phyloP scores from a whole-genome alignment of 371 early-diverging fungal species.

The Mortierella sp. region DNA sequence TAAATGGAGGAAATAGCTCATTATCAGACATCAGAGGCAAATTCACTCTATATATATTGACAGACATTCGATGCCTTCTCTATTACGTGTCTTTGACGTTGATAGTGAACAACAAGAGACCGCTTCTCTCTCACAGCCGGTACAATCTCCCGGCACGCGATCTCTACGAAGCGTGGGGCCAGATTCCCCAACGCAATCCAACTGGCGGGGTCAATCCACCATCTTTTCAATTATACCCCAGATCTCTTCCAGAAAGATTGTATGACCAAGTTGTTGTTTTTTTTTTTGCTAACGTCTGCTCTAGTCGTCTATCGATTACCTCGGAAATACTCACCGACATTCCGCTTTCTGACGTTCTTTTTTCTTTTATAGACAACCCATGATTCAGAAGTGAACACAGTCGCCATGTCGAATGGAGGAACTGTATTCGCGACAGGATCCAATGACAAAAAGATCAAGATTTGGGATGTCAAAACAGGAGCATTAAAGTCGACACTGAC shows the following conservation, averaged over 20 bases:
- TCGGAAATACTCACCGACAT: too few relatives aligned
- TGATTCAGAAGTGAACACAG: constrained; percentile 86
- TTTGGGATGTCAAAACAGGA: constrained; percentile 87
- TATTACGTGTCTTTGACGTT: neutral
- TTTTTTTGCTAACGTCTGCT: neutral
- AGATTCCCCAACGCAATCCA: constrained; percentile 48
- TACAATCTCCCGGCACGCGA: constrained; percentile 41
- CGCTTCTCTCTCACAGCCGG: constrained; percentile 14
- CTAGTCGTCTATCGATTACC: too few relatives aligned
- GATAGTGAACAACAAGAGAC: constrained; percentile 40
- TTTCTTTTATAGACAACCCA: constrained; percentile 64
- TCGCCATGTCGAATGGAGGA: constrained; percentile 82
- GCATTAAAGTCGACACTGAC: constrained; percentile 68
- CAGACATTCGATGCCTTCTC: neutral
- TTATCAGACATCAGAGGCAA: neutral
- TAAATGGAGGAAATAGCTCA: constrained; percentile 35
- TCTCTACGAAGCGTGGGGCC: constrained; percentile 45
- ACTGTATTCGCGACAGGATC: constrained; percentile 88
- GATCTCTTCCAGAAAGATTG: constrained; percentile 42
- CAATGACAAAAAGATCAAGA: constrained; percentile 87
- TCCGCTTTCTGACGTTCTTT: neutral
- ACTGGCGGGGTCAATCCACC: constrained; percentile 44
- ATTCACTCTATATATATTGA: neutral
- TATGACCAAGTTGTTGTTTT: constrained; percentile 12
- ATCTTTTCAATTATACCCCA: constrained; percentile 55